These are phyloP conservation scores for Nelumbo lutea DNA, from an alignment of 164 flowering plant genomes.

Conservation along the genomic window DNA sequence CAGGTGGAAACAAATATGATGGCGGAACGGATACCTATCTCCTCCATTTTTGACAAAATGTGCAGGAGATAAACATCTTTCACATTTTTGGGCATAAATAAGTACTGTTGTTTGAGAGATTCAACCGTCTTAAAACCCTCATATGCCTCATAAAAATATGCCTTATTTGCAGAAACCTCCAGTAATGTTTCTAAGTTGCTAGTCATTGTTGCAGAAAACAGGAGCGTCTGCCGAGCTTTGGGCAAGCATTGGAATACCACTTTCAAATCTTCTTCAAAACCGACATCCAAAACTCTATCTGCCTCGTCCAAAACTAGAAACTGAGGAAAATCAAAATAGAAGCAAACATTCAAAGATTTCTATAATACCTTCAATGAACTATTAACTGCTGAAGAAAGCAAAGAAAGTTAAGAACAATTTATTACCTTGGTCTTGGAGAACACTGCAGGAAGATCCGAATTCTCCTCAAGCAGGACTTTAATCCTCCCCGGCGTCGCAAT, in stretches of 20 bases:
- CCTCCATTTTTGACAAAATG: conserved; percentile 76
- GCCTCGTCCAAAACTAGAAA: conserved; percentile 97
- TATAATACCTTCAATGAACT: neutral
- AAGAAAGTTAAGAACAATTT: neutral
- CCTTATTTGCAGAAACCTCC: conserved; percentile 77
- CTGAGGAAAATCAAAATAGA: conserved; percentile 31
- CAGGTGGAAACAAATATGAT: conserved; percentile 82
- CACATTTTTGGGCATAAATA: conserved; percentile 58
- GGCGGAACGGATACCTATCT: conserved; percentile 68
- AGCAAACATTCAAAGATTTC: neutral
- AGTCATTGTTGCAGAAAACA: conserved; percentile 96
- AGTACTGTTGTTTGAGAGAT: conserved; percentile 76
- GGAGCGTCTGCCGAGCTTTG: conserved; percentile 70
- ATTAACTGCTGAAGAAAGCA: neutral
- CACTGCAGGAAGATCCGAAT: conserved; percentile 65
- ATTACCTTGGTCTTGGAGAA: conserved; percentile 76
- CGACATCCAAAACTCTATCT: conserved; percentile 88
- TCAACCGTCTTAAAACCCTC: conserved; percentile 90
- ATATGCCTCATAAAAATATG: conserved; percentile 81
- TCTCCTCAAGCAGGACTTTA: conserved; percentile 61
- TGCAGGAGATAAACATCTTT: conserved; percentile 78
- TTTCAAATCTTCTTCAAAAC: conserved; percentile 79
- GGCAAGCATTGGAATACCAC: conserved; percentile 81
- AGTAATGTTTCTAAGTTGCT: conserved; percentile 57
- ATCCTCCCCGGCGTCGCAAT: conserved; percentile 87